phyloP scores from a whole-genome alignment of 345 rosid genomes.

The Citrus australasica region DNA sequence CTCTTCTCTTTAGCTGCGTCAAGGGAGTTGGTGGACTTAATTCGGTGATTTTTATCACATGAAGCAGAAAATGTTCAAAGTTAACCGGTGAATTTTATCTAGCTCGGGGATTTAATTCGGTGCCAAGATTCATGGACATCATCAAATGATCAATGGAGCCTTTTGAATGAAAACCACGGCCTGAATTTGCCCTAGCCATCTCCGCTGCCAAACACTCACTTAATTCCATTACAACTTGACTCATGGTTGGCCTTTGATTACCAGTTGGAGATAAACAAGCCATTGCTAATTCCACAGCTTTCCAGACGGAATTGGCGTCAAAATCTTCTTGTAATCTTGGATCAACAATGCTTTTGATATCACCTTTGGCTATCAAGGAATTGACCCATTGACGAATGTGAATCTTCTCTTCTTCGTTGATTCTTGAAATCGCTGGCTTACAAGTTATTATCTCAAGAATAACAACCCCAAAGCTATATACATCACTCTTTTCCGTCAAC shows the following conservation, averaged over 20 bases:
- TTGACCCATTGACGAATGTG: slow-evolving; percentile 37
- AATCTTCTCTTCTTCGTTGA: background rate
- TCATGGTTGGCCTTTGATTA: slow-evolving; percentile 31
- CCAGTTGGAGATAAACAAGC: slow-evolving; percentile 32
- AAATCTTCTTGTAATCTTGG: slow-evolving; percentile 35
- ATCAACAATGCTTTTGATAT: slow-evolving; percentile 38
- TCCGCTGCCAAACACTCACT: slow-evolving; percentile 25
- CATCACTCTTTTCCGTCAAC: slow-evolving; percentile 41
- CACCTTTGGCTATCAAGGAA: slow-evolving; percentile 33
- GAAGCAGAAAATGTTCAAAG: background rate
- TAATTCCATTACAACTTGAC: slow-evolving; percentile 30
- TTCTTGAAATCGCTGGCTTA: slow-evolving; percentile 22
- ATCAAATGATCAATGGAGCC: background rate
- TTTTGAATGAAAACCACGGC: background rate
- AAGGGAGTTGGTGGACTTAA: background rate
- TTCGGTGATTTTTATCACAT: background rate
- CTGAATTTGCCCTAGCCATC: background rate
- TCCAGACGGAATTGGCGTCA: slow-evolving; percentile 33
- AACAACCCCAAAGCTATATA: slow-evolving; percentile 47
- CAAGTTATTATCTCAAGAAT: slow-evolving; percentile 36
- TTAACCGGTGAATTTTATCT: background rate
- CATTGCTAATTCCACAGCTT: slow-evolving; percentile 48
- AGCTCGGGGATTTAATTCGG: background rate
- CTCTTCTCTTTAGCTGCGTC: background rate
- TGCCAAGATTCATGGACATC: slow-evolving; percentile 1